phyloP scores from a whole-genome alignment of 352 stramenopile genomes.

The Detonula confervacea region DNA sequence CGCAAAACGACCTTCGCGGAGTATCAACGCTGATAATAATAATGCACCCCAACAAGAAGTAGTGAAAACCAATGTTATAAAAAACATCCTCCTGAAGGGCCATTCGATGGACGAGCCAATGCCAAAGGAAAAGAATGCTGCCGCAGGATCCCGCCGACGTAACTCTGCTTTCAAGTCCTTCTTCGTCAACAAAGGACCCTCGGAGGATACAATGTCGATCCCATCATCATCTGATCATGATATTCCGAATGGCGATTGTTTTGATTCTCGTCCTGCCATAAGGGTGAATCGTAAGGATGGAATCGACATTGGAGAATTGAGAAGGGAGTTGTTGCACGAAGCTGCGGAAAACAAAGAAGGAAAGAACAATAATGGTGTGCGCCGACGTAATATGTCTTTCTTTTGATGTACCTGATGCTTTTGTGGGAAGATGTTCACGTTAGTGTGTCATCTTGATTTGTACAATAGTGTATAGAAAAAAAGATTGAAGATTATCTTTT shows the following conservation, averaged over 20 bases:
- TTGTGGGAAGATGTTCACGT: no score
- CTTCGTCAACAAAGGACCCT: neutral
- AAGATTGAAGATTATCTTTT: no score
- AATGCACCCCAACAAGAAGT: neutral
- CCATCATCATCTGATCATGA: neutral
- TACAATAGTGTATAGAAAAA: no score
- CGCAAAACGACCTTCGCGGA: neutral
- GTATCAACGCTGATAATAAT: neutral
- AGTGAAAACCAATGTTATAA: neutral
- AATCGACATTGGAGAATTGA: constrained; percentile 12
- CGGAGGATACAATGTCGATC: neutral
- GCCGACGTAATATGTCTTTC: no score
- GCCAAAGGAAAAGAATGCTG: neutral
- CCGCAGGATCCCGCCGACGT: no score
- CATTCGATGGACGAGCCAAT: neutral
- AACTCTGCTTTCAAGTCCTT: neutral
- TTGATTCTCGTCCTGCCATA: neutral
- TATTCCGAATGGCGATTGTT: neutral
- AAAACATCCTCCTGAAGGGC: neutral
- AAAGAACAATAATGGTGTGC: no score
- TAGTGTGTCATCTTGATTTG: no score
- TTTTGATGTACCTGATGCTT: no score
- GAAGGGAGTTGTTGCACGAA: constrained; percentile 1
- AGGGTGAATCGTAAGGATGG: neutral
- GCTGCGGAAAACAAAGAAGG: no score